These are phyloP conservation scores for Phytophthora melonis DNA, from an alignment of 352 stramenopile genomes.

Conservation along the genomic window DNA sequence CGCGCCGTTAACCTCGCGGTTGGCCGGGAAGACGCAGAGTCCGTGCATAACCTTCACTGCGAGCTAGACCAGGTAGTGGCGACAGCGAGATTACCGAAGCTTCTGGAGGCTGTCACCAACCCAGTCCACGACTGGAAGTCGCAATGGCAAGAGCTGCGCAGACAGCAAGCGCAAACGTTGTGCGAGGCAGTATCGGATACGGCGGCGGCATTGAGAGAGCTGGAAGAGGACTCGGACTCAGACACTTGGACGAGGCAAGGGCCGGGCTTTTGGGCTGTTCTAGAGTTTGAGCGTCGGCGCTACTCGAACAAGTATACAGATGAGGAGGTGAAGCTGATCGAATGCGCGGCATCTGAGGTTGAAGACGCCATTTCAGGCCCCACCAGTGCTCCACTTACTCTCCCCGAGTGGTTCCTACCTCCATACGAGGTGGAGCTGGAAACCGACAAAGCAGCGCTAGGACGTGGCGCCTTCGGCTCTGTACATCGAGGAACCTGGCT, in stretches of 20 bases:
- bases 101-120: neutral
- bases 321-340: slow-evolving; percentile 13
- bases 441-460: slow-evolving; percentile 3
- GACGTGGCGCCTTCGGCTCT: slow-evolving; percentile 27
- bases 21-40: slow-evolving; percentile 11
- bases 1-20: slow-evolving; percentile 9
- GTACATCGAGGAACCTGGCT: slow-evolving; percentile 31
- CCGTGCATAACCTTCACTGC: slow-evolving; percentile 15
- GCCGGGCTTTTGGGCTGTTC: slow-evolving; percentile 11
- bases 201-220: slow-evolving; percentile 4
- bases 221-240: slow-evolving; percentile 8
- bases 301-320: slow-evolving; percentile 12
- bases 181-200: slow-evolving; percentile 10
- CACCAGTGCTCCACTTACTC: neutral
- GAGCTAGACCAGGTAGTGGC: slow-evolving; percentile 28
- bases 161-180: slow-evolving; percentile 1
- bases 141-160: slow-evolving; percentile 1
- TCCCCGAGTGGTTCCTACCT: slow-evolving; percentile 40
- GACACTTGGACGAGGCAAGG: slow-evolving; percentile 14
- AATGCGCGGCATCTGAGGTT: neutral
- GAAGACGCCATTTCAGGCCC: neutral
- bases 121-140: slow-evolving; percentile 16
- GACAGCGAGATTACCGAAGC: slow-evolving; percentile 12
- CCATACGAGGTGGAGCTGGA: slow-evolving; percentile 31
- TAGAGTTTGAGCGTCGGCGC: slow-evolving; percentile 18